Evolutionary conservation across 2,329 filamentous ascomycete genomes (phyloP), one percentile per base, ranked within the genome.

Genomic region (Apiospora malaysiana): DNA sequence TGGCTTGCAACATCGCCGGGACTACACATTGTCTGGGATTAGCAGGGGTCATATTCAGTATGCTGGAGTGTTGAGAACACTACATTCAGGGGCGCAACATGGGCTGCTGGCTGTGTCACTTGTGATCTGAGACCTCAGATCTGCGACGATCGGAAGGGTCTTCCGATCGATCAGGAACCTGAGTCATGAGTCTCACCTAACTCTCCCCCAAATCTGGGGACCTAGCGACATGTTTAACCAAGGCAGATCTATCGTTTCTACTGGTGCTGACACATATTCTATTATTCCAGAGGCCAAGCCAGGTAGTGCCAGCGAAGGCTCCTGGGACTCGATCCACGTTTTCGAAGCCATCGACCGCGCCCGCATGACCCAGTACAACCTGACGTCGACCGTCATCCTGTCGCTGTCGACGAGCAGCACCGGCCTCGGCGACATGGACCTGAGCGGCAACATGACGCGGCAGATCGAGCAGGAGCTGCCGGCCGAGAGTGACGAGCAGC

Each of bases 321-420:
- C 94, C 70, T 99, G 96, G 96, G 96, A 99, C 84, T 97, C 94
- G 75, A 98, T 99, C 80, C 96, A 99, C 85, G 96, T 99, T 75
- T 97, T 99, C 81, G 96, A 99, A 82, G 94, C 95, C 72, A 94
- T 94, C 78, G 96, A 99, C 81, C 92, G 94, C 75, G 94, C 94
- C 75, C 92, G 96, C 74, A 93, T 91, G 75, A 95, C 94, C 72
- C 95, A 98, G 84, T 99, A 99, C 88, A 97, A 98, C 84, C 91
- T 99, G 75, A 99, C 96, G 0, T 97, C 93, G 75, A 99, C 96
- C 6, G 95, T 99, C 67, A 98, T 99, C 76, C 87, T 99, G 71
- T 94, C 94, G 71, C 88, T 99, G 68, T 92, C 94, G 25, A 91
- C 91, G 69, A 86, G 88, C 74, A 81, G 82, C 63, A 77, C 79